Base-by-base conservation (phyloP, 2,329 filamentous ascomycete genomes). In the Colletotrichum scovillei region DNA sequence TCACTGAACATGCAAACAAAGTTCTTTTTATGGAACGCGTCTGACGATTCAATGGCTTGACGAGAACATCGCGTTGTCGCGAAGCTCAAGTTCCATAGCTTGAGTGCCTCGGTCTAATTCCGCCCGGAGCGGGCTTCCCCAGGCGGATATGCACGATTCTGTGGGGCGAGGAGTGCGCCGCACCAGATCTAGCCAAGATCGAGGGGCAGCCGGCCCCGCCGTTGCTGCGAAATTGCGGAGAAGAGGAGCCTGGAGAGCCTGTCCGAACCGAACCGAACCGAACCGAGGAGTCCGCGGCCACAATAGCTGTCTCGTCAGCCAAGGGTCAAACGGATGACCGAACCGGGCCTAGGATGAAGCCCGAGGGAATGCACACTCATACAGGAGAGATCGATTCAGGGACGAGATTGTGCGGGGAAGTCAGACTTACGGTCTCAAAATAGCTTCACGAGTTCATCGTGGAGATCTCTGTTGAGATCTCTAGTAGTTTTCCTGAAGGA, bases 181-280 rank as follows among this genome's bases (percentile, higher is more conserved):
- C 14, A 52, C 53, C 30, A 38, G 35, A 38, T 38, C 32, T 24
- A 38, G 42, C 1, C 11, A 62, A 59, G 55, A 70, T 70, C 46
- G 24, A 24, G 38, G 38, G 42, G 19, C 30, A 42, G 14, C 55
- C 67, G 62, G 67, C 42, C 53, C 67, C 67, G 49, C 67, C 32
- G n/a, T 19, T 32, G n/a, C 57, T 12, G 14, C 67, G 30, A 59
- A 38, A 56, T 19, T 28, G 59, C 16, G 59, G 59, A 30, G 59
- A 30, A 49, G 26, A 16, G 26, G n/a, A 42, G 38, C 9, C 16
- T 7, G 32, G 12, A 5, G 12, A 22, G 4, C 9, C 8, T 7
- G 16, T 7, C 53, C 53, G 56, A 58, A 5, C 67, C 67, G 67
- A 66, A 64, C 62, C 67, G 67, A 70, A 26, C 67, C 67, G 67